Evolutionary conservation across 2,329 filamentous ascomycete species (phyloP).

Genomic region (Fusarium solani-melongenae): DNA sequence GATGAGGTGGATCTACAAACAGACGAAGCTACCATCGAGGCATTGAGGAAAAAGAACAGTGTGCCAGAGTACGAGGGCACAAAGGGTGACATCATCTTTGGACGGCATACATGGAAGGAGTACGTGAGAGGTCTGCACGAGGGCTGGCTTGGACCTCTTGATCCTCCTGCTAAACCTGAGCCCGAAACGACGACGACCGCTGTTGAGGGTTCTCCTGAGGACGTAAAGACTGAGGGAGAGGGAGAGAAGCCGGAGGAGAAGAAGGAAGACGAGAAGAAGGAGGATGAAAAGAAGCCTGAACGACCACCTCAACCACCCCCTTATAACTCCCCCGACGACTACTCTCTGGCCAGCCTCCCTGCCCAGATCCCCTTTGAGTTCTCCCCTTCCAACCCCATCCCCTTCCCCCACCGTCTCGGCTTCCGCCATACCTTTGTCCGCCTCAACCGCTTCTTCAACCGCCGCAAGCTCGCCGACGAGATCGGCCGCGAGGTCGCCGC

Average conservation of each 20-base stretch:
- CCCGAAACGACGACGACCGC: conserved; percentile 38
- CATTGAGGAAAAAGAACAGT: conserved; percentile 72
- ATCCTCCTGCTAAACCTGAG: conserved; percentile 62
- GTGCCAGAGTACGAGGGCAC: conserved; percentile 78
- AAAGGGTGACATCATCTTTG: conserved; percentile 87
- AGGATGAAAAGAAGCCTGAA: conserved; percentile 66
- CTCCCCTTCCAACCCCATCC: conserved; percentile 76
- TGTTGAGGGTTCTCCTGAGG: conserved; percentile 40
- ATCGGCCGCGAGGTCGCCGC: conserved; percentile 90
- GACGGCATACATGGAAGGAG: conserved; percentile 96
- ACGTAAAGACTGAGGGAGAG: conserved; percentile 41
- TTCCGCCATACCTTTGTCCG: conserved; percentile 91
- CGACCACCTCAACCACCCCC: conserved; percentile 73
- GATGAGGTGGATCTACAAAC: conserved; percentile 60
- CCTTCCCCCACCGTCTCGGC: conserved; percentile 90
- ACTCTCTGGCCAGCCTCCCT: conserved; percentile 73
- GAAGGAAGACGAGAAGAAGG: conserved; percentile 49
- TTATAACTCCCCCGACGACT: conserved; percentile 80
- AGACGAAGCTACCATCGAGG: conserved; percentile 67
- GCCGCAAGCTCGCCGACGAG: conserved; percentile 84
- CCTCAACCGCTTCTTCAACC: conserved; percentile 88
- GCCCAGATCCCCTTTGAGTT: conserved; percentile 75
- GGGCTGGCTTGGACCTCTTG: conserved; percentile 91
- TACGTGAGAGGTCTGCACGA: conserved; percentile 94
- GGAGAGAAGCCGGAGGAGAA: conserved; percentile 51